Base-by-base conservation (phyloP, 2,329 filamentous ascomycete genomes). In the Phaeomoniella chlamydospora region DNA sequence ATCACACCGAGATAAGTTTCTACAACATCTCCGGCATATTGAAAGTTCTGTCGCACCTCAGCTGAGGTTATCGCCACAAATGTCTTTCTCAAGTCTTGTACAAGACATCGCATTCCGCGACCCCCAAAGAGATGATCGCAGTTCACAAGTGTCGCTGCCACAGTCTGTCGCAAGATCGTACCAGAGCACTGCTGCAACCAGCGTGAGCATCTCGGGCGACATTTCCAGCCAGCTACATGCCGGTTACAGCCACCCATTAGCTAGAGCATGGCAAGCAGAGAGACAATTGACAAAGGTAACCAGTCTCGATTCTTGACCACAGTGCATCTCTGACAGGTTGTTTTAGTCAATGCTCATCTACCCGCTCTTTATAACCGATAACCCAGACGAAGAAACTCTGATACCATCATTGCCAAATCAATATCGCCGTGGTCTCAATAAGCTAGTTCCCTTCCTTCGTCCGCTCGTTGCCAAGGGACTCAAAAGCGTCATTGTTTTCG, bases 281-380 rank as follows among this genome's bases (percentile, higher is more conserved):
- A 72, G 80, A 45, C 82, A 88, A 61, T 67, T 90, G 55, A 88
- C 83, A 43, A 88, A 88, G 75, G 82, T 83, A 47, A 17, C 31
- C 15, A 30, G 22, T 19, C 19, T 31, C 15, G 5, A 9, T 32
- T 16, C 33, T 35, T 11, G 12, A 4, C 16, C 4, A 15, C 15
- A 18, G 10, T 17, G 19, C 33, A 14, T 29, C 19, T 38, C 37
- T 42, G 37, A 43, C 29, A 11, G 11, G 17, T 4, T 26, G 13
- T 12, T 33, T 3, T 50, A 94, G 85, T 90, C 87, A 26, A 96
- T 96, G 90, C 79, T 98, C 51, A 94, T 98, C 52, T 96, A 92
- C 62, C 90, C 90, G 10, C 72, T 98, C 46, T 98, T 98, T 65
- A 75, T 98, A 45, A 93, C 90, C 50, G 90, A 98, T 59, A 75